phyloP scores from a whole-genome alignment of 352 stramenopile species.

The Ophiocytium majus region DNA sequence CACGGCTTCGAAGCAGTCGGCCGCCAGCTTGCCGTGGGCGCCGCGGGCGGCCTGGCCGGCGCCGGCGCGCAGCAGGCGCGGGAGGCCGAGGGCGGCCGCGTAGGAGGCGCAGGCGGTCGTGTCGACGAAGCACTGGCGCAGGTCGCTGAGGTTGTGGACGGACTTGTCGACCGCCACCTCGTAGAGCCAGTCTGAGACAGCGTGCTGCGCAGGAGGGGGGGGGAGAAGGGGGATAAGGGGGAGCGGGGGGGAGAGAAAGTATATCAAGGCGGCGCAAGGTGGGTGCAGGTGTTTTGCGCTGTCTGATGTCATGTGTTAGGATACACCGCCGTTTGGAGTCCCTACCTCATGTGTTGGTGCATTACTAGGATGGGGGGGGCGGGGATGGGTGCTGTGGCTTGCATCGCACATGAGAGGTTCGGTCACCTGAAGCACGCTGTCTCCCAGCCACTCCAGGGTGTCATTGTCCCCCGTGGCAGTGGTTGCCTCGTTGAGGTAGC shows the following conservation, averaged over 20 bases:
- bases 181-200: conserved; percentile 22
- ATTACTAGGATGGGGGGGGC: too few species aligned
- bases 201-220: too few species aligned
- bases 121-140: conserved; percentile 42
- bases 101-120: conserved; percentile 38
- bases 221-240: too few species aligned
- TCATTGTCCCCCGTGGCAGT: conserved; percentile 39
- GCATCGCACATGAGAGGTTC: too few species aligned
- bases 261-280: too few species aligned
- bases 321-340: too few species aligned
- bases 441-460: conserved; percentile 51
- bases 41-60: conserved; percentile 30
- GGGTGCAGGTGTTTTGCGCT: too few species aligned
- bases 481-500: conserved; percentile 38
- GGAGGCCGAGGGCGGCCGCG: conserved; percentile 34
- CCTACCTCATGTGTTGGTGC: too few species aligned
- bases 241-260: too few species aligned
- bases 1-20: conserved; percentile 52
- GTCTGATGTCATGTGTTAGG: too few species aligned
- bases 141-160: conserved; percentile 27
- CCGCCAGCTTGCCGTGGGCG: conserved; percentile 29
- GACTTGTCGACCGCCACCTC: background rate
- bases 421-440: conserved; percentile 47
- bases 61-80: conserved; percentile 32
- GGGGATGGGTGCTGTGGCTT: too few species aligned